Conservation (phyloP, 2,329 filamentous ascomycete species). For the Pseudogymnoascus sp. region DNA sequence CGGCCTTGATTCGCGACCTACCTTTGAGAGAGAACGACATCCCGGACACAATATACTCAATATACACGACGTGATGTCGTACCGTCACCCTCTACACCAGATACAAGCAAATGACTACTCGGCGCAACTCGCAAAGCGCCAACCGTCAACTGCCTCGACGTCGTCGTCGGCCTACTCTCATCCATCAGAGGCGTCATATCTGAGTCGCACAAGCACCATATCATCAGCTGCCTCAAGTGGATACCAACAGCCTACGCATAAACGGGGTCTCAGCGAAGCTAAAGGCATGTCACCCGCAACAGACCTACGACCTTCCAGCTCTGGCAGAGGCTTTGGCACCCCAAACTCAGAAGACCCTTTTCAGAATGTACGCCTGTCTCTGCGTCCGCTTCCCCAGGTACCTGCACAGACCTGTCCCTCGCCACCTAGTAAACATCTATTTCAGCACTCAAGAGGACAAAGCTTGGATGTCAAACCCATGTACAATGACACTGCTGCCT, state of each 20-base stretch:
- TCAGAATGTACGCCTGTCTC: slow-evolving; percentile 62
- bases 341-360: slow-evolving; percentile 56
- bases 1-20: slow-evolving; percentile 11
- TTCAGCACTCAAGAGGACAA: slow-evolving; percentile 12
- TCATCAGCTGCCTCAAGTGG: slow-evolving; percentile 64
- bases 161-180: slow-evolving; percentile 60
- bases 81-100: slow-evolving; percentile 51
- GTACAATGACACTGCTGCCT: slow-evolving; percentile 17
- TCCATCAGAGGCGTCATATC: slow-evolving; percentile 39
- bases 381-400: slow-evolving; percentile 63
- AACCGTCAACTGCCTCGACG: slow-evolving; percentile 62
- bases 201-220: slow-evolving; percentile 58
- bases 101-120: slow-evolving; percentile 42
- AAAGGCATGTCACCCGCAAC: slow-evolving; percentile 43
- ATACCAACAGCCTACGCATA: slow-evolving; percentile 48
- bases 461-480: slow-evolving; percentile 14
- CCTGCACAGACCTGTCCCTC: slow-evolving; percentile 37
- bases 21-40: neutral
- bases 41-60: neutral
- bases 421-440: slow-evolving; percentile 17
- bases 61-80: slow-evolving; percentile 39
- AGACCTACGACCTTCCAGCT: slow-evolving; percentile 39
- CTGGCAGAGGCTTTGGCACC: slow-evolving; percentile 29
- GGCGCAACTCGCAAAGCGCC: slow-evolving; percentile 37
- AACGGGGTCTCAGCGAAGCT: slow-evolving; percentile 68